These are phyloP conservation scores for Spraguea lophii DNA, from an alignment of 371 early-diverging fungal genomes.

Conservation along the genomic window DNA sequence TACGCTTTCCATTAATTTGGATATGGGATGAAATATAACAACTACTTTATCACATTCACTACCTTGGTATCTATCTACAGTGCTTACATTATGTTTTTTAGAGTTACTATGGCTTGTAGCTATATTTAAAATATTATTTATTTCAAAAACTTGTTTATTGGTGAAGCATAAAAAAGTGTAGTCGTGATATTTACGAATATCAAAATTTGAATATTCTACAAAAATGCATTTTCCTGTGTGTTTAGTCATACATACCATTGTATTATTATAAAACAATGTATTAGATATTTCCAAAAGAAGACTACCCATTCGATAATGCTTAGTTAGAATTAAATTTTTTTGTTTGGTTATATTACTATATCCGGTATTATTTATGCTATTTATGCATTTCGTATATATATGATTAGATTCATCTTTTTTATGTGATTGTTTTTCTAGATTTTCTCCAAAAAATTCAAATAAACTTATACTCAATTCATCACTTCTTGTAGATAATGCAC, in stretches of 20 bases:
- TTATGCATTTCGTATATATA: not conserved
- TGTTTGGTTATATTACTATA: slow-evolving; percentile 34
- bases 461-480: slow-evolving; percentile 10
- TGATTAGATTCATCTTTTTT: not conserved
- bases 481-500: slow-evolving; percentile 57
- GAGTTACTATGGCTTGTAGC: not conserved
- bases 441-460: slow-evolving; percentile 30
- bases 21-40: slow-evolving; percentile 36
- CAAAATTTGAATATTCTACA: slow-evolving; percentile 15
- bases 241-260: slow-evolving; percentile 50
- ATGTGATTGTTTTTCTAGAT: not conserved
- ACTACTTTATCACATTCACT: slow-evolving; percentile 39
- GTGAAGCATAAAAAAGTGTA: slow-evolving; percentile 58
- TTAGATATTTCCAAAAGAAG: slow-evolving; percentile 75
- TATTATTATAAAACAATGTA: slow-evolving; percentile 56
- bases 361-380: slow-evolving; percentile 35
- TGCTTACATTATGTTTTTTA: slow-evolving; percentile 8
- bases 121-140: slow-evolving; percentile 47
- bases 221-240: slow-evolving; percentile 24
- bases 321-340: slow-evolving; percentile 53
- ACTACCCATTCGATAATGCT: slow-evolving; percentile 82
- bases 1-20: slow-evolving; percentile 64
- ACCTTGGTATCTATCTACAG: slow-evolving; percentile 46
- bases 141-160: slow-evolving; percentile 55
- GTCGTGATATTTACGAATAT: not conserved